A percentile compares a stretch with the other conserved stretches of the same genome.
These are phyloP conservation scores for Solanum rostratum DNA, from an alignment of 257 asterid species.

Conservation along the genomic window DNA sequence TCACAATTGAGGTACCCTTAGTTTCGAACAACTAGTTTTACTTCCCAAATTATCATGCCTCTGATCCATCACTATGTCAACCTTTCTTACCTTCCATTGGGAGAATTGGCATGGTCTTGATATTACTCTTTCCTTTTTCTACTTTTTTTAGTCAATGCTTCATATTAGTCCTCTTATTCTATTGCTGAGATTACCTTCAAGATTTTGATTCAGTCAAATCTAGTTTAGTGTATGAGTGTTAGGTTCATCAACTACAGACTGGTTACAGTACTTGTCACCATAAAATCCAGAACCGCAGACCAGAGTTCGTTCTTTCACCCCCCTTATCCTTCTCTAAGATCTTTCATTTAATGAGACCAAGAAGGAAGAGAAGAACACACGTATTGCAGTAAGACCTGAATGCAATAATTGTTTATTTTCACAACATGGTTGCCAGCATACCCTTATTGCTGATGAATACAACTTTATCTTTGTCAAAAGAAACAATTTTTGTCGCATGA, in stretches of 20 bases:
- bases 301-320: not conserved
- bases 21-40: not conserved
- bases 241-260: not conserved
- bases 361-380: not conserved
- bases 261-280: not conserved
- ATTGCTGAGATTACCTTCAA: not conserved
- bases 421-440: too few species aligned
- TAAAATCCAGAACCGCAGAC: not conserved
- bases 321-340: not conserved
- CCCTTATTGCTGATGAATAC: too few species aligned
- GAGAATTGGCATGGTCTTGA: not conserved
- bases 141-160: not conserved
- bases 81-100: not conserved
- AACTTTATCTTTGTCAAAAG: too few species aligned
- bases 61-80: not conserved
- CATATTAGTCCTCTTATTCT: not conserved
- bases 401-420: not conserved
- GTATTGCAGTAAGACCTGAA: not conserved
- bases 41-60: not conserved
- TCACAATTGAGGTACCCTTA: slow-evolving; percentile 58
- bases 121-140: not conserved
- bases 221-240: not conserved
- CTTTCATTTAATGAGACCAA: not conserved
- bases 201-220: not conserved
- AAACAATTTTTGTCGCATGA: too few species aligned